Evolutionary conservation across 805 yeast species (phyloP).

Genomic region (Clavispora carvajalis): DNA sequence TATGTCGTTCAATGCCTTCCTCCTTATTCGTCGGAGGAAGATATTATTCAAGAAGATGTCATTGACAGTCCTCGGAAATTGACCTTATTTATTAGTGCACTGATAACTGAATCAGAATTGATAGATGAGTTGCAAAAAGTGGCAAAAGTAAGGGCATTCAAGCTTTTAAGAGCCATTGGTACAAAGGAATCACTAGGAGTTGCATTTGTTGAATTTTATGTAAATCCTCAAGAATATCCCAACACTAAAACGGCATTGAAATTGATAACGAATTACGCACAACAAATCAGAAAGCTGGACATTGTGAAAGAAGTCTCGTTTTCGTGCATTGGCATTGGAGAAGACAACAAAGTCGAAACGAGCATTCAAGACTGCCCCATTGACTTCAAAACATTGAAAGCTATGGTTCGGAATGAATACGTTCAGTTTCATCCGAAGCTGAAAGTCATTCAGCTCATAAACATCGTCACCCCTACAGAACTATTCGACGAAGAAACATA

Average conservation of each 20-base stretch:
- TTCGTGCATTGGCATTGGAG: slow-evolving; percentile 26
- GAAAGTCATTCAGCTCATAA: slow-evolving; percentile 61
- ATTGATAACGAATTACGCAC: slow-evolving; percentile 6
- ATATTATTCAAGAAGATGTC: slow-evolving; percentile 23
- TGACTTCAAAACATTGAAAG: slow-evolving; percentile 33
- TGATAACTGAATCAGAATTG: slow-evolving; percentile 39
- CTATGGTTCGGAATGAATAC: slow-evolving; percentile 32
- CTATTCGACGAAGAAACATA: slow-evolving; percentile 45
- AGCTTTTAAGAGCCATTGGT: slow-evolving; percentile 42
- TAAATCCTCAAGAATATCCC: slow-evolving; percentile 14
- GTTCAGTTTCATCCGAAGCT: slow-evolving; percentile 35
- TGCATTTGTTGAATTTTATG: slow-evolving; percentile 46
- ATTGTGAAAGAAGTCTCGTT: slow-evolving; percentile 23
- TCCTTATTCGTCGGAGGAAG: slow-evolving; percentile 12
- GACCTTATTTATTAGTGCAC: slow-evolving; percentile 43
- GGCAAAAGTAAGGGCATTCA: slow-evolving; percentile 37
- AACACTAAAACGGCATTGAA: slow-evolving; percentile 13
- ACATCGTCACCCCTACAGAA: slow-evolving; percentile 62
- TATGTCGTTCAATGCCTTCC: slow-evolving; percentile 27
- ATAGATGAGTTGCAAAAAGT: slow-evolving; percentile 36
- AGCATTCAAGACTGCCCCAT: slow-evolving; percentile 33
- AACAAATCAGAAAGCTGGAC: slow-evolving; percentile 10
- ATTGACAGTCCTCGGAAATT: slow-evolving; percentile 44
- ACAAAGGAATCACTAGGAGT: slow-evolving; percentile 51
- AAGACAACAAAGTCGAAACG: slow-evolving; percentile 14